Evolutionary conservation across 768 basidiomycete species (phyloP).

Genomic region (Suillus brevipes): DNA sequence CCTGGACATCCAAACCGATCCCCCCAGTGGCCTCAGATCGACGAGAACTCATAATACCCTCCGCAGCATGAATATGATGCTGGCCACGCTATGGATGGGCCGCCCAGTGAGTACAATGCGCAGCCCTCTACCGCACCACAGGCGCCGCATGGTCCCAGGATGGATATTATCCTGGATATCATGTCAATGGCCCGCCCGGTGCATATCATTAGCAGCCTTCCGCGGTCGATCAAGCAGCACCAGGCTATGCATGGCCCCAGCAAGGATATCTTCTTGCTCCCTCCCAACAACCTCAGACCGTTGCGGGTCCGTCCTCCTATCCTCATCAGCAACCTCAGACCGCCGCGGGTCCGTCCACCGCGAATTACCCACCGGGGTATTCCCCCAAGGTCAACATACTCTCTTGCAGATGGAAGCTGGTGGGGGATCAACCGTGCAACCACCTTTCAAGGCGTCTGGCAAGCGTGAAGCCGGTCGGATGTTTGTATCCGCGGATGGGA

Average conservation of each 20-base stretch:
- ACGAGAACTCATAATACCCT: no score
- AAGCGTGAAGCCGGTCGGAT: no score
- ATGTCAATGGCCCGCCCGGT: background rate
- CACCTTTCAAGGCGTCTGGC: no score
- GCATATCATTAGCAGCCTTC: background rate
- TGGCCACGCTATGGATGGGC: no score
- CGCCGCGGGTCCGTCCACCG: background rate
- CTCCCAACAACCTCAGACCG: no score
- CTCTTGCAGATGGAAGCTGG: background rate
- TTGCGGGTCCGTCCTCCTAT: no score
- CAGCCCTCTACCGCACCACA: no score
- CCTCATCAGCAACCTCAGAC: no score
- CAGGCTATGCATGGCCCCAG: background rate
- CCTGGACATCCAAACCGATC: background rate
- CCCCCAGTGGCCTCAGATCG: background rate
- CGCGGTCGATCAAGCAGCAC: background rate
- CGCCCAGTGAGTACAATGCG: no score
- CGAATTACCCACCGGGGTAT: background rate
- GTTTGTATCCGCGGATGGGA: no score
- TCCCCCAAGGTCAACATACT: background rate
- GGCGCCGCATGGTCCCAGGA: no score
- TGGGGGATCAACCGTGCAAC: background rate
- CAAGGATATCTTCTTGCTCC: background rate
- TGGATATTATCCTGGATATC: background rate
- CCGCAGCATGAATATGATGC: no score